Percentiles rank a stretch among this genome's conserved stretches.
Evolutionary conservation across 2,329 filamentous ascomycete genomes (phyloP).

Genomic region (Aspergillus neoniger): DNA sequence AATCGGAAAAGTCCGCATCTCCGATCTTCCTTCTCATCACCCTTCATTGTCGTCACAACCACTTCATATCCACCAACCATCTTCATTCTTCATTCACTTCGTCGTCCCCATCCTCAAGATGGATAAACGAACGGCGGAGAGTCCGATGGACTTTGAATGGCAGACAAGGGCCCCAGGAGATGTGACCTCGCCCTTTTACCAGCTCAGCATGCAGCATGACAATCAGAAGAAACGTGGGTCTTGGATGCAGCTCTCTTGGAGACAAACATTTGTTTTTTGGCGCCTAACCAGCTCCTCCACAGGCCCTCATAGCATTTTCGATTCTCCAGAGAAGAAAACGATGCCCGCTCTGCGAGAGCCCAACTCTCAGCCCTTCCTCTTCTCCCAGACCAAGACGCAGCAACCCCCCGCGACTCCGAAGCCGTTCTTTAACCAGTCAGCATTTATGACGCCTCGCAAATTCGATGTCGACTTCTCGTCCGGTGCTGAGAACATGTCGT

Average conservation of each 20-base stretch:
- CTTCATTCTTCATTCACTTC: conserved; percentile 11
- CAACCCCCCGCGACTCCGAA: conserved; percentile 34
- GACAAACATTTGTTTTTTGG: too few relatives aligned
- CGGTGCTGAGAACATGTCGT: conserved; percentile 49
- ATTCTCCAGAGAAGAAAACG: conserved; percentile 52
- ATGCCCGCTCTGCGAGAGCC: conserved; percentile 52
- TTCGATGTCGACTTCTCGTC: conserved; percentile 52
- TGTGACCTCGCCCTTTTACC: conserved; percentile 49
- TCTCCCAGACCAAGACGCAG: conserved; percentile 42
- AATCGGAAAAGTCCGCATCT: conserved; percentile 15
- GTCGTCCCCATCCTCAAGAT: conserved; percentile 27
- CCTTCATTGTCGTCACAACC: background rate
- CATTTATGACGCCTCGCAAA: conserved; percentile 54
- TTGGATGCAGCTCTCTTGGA: background rate
- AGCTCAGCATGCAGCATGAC: conserved; percentile 47
- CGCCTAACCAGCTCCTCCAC: background rate
- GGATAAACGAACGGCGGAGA: conserved; percentile 45
- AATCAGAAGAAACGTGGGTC: conserved; percentile 49
- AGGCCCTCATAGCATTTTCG: conserved; percentile 46
- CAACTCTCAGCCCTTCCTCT: conserved; percentile 53
- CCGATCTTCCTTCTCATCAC: conserved; percentile 2
- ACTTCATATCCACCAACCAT: conserved; percentile 10
- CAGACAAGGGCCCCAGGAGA: conserved; percentile 48
- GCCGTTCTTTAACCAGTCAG: conserved; percentile 41
- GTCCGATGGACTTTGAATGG: conserved; percentile 56